Base-by-base conservation (phyloP, 768 basidiomycete genomes). In the Collybia nuda region DNA sequence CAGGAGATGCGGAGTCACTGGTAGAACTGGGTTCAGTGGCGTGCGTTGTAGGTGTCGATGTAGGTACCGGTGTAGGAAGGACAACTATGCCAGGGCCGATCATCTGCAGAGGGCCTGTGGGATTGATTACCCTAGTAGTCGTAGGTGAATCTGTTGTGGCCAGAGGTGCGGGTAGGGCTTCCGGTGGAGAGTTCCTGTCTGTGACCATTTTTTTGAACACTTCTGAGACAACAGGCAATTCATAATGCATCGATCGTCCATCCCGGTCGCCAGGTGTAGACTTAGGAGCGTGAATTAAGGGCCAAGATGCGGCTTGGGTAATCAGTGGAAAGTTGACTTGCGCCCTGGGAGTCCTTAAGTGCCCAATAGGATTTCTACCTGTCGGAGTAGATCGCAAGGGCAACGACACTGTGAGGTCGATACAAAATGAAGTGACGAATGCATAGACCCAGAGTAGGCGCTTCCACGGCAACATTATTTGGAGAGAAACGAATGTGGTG, bases 201-300 rank as follows among this genome's bases (percentile, higher is more conserved):
- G 37, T 18, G 42, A 18, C 28, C 28, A 54, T 40, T 51, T 50
- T 57, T 43, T 52, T 52, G 52, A 60, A 60, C 39, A 60, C 50
- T 23, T 52, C 45, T 23, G 46, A n/a, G 19, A 60, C 59, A 2
- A 54, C 52, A 18, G 50, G 54, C 11, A 60, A 50, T n/a, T 39
- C n/a, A 22, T 42, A 41, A 37, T 43, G 26, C 19, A 19, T 39
- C 11, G 17, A 17, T 36, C 17, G 21, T 5, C 15, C 41, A 41
- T n/a, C 18, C 12, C 19, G 11, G 19, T 42, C 39, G 36, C 21
- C 32, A 23, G 28, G 46, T 11, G 29, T 23, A 23, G 54, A n/a
- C 12, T 32, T 32, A 32, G 32, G 32, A 32, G 19, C 19, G 23
- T 47, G 37, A 36, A 39, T 41, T 4, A 39, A 7, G 11, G 52